These are phyloP conservation scores for Aureobasidium sp. DNA, from an alignment of 2,329 filamentous ascomycete genomes.

Conservation along the genomic window DNA sequence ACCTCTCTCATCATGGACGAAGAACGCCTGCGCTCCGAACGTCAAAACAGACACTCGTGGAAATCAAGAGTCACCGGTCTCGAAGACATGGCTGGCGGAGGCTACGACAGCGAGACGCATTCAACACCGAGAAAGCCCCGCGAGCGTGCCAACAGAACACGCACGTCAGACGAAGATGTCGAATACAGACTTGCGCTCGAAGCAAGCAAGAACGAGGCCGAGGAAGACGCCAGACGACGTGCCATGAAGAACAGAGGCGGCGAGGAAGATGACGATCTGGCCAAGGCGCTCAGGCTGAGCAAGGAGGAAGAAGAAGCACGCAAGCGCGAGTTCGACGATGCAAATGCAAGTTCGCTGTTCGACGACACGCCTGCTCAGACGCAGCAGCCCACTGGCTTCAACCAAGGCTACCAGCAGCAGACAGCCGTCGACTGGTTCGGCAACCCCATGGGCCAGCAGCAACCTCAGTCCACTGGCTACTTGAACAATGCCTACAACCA, in stretches of 20 bases:
- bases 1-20: slow-evolving; percentile 89
- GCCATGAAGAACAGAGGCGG: slow-evolving; percentile 35
- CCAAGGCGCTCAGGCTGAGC: slow-evolving; percentile 91
- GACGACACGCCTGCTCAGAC: slow-evolving; percentile 64
- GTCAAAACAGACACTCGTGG: slow-evolving; percentile 88
- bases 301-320: slow-evolving; percentile 88
- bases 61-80: slow-evolving; percentile 93
- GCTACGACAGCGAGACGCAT: slow-evolving; percentile 26
- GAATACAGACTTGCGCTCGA: slow-evolving; percentile 89
- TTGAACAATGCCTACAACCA: slow-evolving; percentile 58
- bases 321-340: slow-evolving; percentile 77
- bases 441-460: slow-evolving; percentile 74
- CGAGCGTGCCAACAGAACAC: slow-evolving; percentile 21
- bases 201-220: slow-evolving; percentile 90
- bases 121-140: slow-evolving; percentile 38
- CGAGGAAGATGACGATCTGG: slow-evolving; percentile 74
- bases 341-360: slow-evolving; percentile 80
- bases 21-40: slow-evolving; percentile 81
- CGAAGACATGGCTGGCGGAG: slow-evolving; percentile 60
- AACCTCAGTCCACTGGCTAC: slow-evolving; percentile 60
- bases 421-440: slow-evolving; percentile 95
- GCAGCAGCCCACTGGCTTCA: slow-evolving; percentile 75
- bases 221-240: slow-evolving; percentile 75
- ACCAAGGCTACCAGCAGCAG: slow-evolving; percentile 96
- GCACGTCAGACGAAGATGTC: slow-evolving; percentile 69